Evolutionary conservation across 1,284 basidiomycete genomes (phyloP).

Genomic region (Sporisorium iseilematis-ciliati): DNA sequence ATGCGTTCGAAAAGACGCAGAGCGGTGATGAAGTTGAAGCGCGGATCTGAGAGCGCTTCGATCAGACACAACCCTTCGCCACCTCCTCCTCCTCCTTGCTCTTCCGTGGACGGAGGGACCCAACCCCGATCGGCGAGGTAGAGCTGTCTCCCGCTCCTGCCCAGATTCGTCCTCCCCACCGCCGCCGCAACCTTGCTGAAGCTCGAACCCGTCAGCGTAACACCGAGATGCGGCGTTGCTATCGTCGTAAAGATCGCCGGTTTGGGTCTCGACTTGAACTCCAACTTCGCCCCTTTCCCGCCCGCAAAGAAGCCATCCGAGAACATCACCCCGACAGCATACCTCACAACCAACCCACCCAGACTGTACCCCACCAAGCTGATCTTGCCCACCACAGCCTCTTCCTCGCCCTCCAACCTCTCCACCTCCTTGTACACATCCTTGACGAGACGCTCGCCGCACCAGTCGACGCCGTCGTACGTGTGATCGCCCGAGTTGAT

Average conservation of each 20-base stretch:
- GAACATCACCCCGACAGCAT: constrained; percentile 80
- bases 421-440: constrained; percentile 72
- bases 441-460: constrained; percentile 77
- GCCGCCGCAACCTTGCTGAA: constrained; percentile 77
- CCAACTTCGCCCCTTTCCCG: neutral
- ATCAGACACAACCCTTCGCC: constrained; percentile 39
- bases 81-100: neutral
- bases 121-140: constrained; percentile 52
- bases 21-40: constrained; percentile 81
- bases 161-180: constrained; percentile 69
- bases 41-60: constrained; percentile 70
- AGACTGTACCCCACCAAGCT: constrained; percentile 75
- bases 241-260: constrained; percentile 77
- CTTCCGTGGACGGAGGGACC: constrained; percentile 11
- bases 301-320: constrained; percentile 69
- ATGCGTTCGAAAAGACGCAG: constrained; percentile 79
- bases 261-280: constrained; percentile 31
- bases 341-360: constrained; percentile 83
- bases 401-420: constrained; percentile 35
- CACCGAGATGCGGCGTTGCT: constrained; percentile 83
- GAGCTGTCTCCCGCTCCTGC: constrained; percentile 23
- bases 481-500: constrained; percentile 76
- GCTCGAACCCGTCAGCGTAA: constrained; percentile 57
- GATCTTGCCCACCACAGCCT: constrained; percentile 25
- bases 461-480: constrained; percentile 82